Base-by-base conservation (phyloP, 805 yeast genomes). In the Spencermartinsiella europaea region DNA sequence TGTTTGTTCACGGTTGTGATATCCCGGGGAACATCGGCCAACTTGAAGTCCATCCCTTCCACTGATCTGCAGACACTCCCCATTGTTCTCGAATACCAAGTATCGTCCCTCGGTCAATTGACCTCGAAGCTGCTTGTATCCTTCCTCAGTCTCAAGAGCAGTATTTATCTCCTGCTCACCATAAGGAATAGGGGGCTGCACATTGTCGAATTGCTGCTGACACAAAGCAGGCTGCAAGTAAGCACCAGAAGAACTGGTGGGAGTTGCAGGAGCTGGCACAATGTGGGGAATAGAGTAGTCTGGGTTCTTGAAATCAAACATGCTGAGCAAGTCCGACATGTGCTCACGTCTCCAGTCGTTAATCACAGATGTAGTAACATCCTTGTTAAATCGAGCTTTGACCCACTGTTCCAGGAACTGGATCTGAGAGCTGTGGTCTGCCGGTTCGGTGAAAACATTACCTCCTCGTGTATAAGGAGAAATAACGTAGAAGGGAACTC, bases 391-490 rank as follows among this genome's bases (percentile, higher is more conserved):
- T 5, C n/a, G 7, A 34, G 37, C 37, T 34, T 34, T 5, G 8
- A 34, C 19, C 37, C 37, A 34, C 19, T 34, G 5, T 16, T 34
- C 37, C 7, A 34, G 39, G 46, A 57, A 56, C 48, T 54, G 22
- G 19, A 57, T 48, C 45, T 54, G 58, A 16, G 61, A 57, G 37
- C 44, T 53, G 46, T 57, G 61, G 40, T 57, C 61, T 15, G 57
- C 33, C n/a, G 61, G 59, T 38, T 50, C 60, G 21, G 58, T 49
- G 45, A 47, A 57, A 10, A 57, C 61, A 7, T 50, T 20, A 12
- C 59, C 57, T n/a, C 61, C 61, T 21, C 57, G 51, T 17, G 60
- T 50, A 56, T 57, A 57, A 8, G 61, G 61, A 7, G 61, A 57
- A 20, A 56, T 38, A 14, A 53, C 52, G 37, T 42, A 48, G 44